Percentiles rank a stretch among this genome's conserved stretches.
phyloP scores from a whole-genome alignment of 2,329 filamentous ascomycete genomes.

The Neofusicoccum ribis region DNA sequence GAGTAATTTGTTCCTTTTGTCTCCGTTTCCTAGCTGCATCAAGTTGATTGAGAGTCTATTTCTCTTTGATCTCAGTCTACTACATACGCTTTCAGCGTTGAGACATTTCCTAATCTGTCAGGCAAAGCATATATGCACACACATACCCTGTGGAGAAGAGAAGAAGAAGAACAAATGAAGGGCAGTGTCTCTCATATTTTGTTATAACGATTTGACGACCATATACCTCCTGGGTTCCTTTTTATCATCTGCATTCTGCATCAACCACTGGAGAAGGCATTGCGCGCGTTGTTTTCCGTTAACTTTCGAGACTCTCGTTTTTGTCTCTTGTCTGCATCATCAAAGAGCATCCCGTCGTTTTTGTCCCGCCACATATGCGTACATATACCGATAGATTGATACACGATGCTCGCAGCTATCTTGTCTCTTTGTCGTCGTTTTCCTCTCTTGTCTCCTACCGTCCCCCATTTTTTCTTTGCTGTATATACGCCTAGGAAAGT shows the following conservation, averaged over 20 bases:
- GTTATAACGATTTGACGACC: constrained; percentile 6
- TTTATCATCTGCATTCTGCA: background rate
- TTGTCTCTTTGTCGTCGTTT: background rate
- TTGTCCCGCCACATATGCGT: background rate
- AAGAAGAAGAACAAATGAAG: background rate
- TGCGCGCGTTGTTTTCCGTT: background rate
- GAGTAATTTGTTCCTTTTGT: background rate
- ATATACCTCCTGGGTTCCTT: constrained; percentile 1
- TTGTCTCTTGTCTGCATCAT: background rate
- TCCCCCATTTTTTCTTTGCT: background rate
- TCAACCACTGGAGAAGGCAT: background rate
- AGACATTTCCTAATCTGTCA: constrained; percentile 13
- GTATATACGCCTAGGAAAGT: background rate
- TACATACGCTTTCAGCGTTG: constrained; percentile 2
- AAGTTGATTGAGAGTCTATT: background rate
- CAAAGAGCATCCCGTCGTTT: background rate
- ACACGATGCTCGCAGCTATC: background rate
- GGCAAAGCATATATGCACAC: background rate
- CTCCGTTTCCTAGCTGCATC: background rate
- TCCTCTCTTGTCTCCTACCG: background rate
- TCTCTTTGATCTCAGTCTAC: background rate
- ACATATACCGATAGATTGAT: constrained; percentile 1
- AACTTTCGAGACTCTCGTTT: background rate
- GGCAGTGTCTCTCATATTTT: background rate
- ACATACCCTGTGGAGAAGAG: background rate